phyloP scores from a whole-genome alignment of 495 filamentous ascomycete genomes.

The Penicillium egyptiacum region DNA sequence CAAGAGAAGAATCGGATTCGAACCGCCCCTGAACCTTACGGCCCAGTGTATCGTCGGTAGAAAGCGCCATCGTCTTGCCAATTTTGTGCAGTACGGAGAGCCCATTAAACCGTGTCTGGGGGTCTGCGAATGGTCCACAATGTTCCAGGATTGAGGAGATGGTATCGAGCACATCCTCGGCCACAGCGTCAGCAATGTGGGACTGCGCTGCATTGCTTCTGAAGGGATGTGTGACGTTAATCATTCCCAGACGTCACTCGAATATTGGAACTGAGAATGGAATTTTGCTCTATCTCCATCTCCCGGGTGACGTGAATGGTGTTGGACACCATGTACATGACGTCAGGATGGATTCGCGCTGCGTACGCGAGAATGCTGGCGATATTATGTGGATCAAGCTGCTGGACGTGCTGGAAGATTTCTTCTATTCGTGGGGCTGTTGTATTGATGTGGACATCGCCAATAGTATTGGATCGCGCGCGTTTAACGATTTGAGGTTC shows the following conservation, averaged over 20 bases:
- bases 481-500: neutral
- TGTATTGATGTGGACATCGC: neutral
- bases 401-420: neutral
- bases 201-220: neutral
- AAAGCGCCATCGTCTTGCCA: conserved; percentile 22
- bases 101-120: conserved; percentile 19
- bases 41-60: conserved; percentile 8
- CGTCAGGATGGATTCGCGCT: neutral
- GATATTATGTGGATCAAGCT: neutral
- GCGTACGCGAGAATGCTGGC: neutral
- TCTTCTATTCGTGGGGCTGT: neutral
- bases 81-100: conserved; percentile 22
- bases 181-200: too few relatives aligned
- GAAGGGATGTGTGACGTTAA: conserved; percentile 4
- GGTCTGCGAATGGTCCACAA: conserved; percentile 11
- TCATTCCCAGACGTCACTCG: neutral
- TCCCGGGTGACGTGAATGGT: neutral
- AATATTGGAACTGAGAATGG: neutral
- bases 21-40: conserved; percentile 21
- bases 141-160: conserved; percentile 2
- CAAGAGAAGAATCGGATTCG: conserved; percentile 10
- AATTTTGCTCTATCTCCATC: neutral
- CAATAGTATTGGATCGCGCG: neutral
- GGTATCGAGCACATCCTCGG: neutral
- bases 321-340: neutral